A percentile compares a stretch with the other conserved stretches of the same genome.
phyloP scores from a whole-genome alignment of 805 yeast species.

The Wickerhamiella allomyrinae region DNA sequence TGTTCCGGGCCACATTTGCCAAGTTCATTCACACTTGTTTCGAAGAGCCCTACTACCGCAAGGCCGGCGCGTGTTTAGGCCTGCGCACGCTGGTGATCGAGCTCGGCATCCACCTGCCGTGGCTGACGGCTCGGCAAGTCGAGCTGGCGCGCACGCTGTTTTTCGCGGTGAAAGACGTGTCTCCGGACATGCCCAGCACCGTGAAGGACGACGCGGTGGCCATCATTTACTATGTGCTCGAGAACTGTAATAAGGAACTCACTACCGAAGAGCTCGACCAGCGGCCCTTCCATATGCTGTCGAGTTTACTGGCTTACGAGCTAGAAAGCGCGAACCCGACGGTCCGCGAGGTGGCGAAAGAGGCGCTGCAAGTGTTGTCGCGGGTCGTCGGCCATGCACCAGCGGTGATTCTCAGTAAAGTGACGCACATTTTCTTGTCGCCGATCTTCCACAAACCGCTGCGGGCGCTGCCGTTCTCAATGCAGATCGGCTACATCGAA shows the following conservation, averaged over 20 bases:
- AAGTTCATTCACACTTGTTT: conserved; percentile 84
- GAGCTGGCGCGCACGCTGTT: conserved; percentile 78
- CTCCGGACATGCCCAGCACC: conserved; percentile 69
- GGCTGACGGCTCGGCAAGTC: conserved; percentile 66
- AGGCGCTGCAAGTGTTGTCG: conserved; percentile 51
- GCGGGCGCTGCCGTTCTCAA: conserved; percentile 92
- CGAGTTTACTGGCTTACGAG: conserved; percentile 85
- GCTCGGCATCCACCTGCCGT: conserved; percentile 47
- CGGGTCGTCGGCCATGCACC: conserved; percentile 56
- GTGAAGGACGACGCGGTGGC: conserved; percentile 61
- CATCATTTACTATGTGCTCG: conserved; percentile 48
- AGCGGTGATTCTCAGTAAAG: conserved; percentile 64
- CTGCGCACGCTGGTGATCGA: conserved; percentile 58
- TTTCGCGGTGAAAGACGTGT: conserved; percentile 81
- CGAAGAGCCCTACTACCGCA: conserved; percentile 72
- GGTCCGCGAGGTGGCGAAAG: conserved; percentile 72
- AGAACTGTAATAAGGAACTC: conserved; percentile 47
- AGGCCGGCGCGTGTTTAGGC: conserved; percentile 82
- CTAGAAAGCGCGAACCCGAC: conserved; percentile 74
- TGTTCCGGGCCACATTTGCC: conserved; percentile 61
- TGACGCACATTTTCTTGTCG: conserved; percentile 65
- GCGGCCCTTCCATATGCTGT: conserved; percentile 64
- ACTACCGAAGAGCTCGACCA: conserved; percentile 49
- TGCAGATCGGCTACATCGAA: conserved; percentile 97
- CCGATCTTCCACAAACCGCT: conserved; percentile 96